Conservation (phyloP, 2,329 filamentous ascomycete genomes). For the Diaporthe velutina region DNA sequence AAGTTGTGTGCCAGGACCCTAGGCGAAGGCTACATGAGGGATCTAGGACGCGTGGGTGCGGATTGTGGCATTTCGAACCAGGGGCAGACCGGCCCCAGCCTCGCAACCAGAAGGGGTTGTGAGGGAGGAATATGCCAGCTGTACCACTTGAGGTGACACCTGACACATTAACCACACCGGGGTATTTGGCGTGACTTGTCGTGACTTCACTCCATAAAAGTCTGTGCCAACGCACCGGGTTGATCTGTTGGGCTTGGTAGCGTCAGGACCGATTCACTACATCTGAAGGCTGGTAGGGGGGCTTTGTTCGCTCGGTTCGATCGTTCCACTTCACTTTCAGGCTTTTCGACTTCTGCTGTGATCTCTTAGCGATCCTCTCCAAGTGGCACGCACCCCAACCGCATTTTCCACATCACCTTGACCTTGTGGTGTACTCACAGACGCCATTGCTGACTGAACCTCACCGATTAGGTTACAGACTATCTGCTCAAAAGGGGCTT, state of each 20-base stretch:
- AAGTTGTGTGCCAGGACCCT: not conserved
- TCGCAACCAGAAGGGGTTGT: not conserved
- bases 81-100: not conserved
- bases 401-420: not conserved
- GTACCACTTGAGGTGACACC: not conserved
- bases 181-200: not conserved
- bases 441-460: not conserved
- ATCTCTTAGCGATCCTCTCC: not conserved
- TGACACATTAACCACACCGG: not conserved
- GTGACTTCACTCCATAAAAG: not conserved
- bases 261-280: not conserved
- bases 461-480: conserved; percentile 76
- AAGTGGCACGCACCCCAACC: not conserved
- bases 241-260: not conserved
- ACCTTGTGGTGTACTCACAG: not conserved
- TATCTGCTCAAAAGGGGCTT: conserved; percentile 97
- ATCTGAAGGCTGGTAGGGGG: not conserved
- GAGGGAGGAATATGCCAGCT: not conserved
- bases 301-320: not conserved
- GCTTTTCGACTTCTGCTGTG: not conserved
- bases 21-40: not conserved
- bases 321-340: not conserved
- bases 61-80: not conserved
- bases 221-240: not conserved
- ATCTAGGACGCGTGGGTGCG: not conserved